Evolutionary conservation across 225 moss, liverwort and hornwort genomes (phyloP).

Genomic region (Bryoerythrophyllum caledonicum): DNA sequence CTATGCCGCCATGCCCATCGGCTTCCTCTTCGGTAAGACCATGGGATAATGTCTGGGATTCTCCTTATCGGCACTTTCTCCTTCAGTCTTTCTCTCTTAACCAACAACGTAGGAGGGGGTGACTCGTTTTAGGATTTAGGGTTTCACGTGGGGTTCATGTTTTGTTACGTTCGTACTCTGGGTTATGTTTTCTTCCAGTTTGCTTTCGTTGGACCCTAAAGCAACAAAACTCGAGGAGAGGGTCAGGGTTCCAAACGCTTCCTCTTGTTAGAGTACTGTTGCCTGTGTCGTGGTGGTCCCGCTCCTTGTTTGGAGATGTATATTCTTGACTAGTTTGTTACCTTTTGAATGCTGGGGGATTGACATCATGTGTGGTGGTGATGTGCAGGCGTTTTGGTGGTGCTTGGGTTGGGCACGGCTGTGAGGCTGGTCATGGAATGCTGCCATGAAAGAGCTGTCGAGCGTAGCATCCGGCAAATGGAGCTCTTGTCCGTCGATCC

Average conservation of each 20-base stretch:
- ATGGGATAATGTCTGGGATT: constrained; percentile 11
- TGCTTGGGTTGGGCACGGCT: constrained; percentile 69
- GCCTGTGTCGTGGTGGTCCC: not conserved
- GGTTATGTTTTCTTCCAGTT: too few relatives aligned
- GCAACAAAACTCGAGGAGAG: constrained; percentile 12
- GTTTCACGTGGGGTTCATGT: too few relatives aligned
- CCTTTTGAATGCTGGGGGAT: not conserved
- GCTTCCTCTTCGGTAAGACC: constrained; percentile 77
- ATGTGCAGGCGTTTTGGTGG: constrained; percentile 67
- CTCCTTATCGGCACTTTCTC: constrained; percentile 60
- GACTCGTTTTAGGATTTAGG: too few relatives aligned
- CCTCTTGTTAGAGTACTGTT: not conserved
- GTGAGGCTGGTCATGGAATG: constrained; percentile 65
- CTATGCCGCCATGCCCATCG: constrained; percentile 85
- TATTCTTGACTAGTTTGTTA: not conserved
- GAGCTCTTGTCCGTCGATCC: constrained; percentile 44
- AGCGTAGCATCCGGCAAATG: constrained; percentile 54
- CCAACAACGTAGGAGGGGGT: not conserved
- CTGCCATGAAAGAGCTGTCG: constrained; percentile 53
- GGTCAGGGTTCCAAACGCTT: not conserved
- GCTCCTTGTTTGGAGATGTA: not conserved
- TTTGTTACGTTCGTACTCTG: too few relatives aligned
- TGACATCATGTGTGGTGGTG: not conserved
- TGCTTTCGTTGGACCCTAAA: too few relatives aligned
- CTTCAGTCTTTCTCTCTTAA: constrained; percentile 30